Base-by-base conservation (phyloP, 2,329 filamentous ascomycete species). In the Fusarium stilboides region DNA sequence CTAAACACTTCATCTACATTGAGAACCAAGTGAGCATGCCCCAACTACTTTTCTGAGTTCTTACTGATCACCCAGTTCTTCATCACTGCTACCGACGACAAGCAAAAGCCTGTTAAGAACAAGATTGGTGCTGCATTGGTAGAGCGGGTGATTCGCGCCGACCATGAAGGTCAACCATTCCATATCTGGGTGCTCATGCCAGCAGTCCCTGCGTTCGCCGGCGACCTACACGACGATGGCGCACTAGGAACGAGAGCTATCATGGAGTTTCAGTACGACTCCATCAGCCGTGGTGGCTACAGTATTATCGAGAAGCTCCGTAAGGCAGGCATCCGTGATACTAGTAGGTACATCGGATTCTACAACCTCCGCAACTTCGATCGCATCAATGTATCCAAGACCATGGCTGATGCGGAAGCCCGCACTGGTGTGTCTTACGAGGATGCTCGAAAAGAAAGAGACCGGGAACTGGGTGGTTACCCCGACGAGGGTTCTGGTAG, bases 291-390 rank as follows among this genome's bases (percentile, higher is more conserved):
- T 36, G 92, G 92, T 33, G 92, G 91, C 4, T 82, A 92, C 77
- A 92, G 89, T 61, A 96, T 97, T 76, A 90, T 94, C 75, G 92
- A 94, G 77, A 85, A 84, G 45, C 86, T 94, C 53, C 83, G 84
- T 19, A 85, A 87, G 33, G 92, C 92, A 5, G 93, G 92, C 10
- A 85, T 94, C 50, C 85, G 81, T 3, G 83, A 95, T 74, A 91
- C 92, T 2, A 83, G 86, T 74, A 82, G 89, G 43, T 96, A 94
- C 80, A 92, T 97, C 71, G 86, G 89, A 50, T 96, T 96, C 81
- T 96, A 94, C 82, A 96, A 97, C 77, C 85, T 97, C 33, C 87
- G 93, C 59, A 95, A 89, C 79, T 96, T 93, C 77, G 93, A 96
- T 77, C 89, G 93, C 44, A 92, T 97, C 83, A 94, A 95, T 79